phyloP scores from a whole-genome alignment of 495 filamentous ascomycete genomes.

The Podospora appendiculata region DNA sequence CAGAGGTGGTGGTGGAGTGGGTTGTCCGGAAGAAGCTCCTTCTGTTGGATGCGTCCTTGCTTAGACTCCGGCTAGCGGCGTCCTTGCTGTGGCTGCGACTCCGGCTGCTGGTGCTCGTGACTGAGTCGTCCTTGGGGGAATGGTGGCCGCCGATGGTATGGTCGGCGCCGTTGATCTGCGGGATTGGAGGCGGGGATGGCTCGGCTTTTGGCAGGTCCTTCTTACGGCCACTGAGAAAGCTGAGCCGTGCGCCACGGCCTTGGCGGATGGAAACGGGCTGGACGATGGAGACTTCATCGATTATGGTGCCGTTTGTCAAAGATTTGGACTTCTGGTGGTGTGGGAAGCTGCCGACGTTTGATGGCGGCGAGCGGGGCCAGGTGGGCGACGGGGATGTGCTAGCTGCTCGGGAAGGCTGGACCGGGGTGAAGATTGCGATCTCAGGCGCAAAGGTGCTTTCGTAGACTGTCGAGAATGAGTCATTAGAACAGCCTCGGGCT shows the following conservation, averaged over 20 bases:
- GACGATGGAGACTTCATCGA: constrained; percentile 31
- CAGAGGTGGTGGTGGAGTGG: neutral
- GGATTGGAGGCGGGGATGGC: neutral
- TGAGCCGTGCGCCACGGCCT: constrained; percentile 37
- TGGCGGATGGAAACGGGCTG: constrained; percentile 32
- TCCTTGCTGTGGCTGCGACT: constrained; percentile 20
- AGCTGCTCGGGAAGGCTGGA: constrained; percentile 22
- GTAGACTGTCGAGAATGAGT: constrained; percentile 35
- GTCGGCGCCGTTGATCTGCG: constrained; percentile 11
- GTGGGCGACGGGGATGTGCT: constrained; percentile 30
- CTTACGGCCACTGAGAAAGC: constrained; percentile 39
- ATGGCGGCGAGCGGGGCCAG: constrained; percentile 32
- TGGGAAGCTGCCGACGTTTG: constrained; percentile 9
- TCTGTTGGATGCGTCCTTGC: constrained; percentile 23
- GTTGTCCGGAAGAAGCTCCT: constrained; percentile 22
- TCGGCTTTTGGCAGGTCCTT: constrained; percentile 16
- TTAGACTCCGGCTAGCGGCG: neutral
- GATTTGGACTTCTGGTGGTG: constrained; percentile 14
- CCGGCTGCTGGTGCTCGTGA: neutral
- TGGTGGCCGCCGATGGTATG: neutral
- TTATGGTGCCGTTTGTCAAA: constrained; percentile 23
- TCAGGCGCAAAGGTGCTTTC: constrained; percentile 57
- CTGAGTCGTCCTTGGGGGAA: neutral
- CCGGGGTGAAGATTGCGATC: constrained; percentile 46
- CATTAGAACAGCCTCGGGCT: neutral